Evolutionary conservation across 768 basidiomycete genomes (phyloP).

Genomic region (Suillus cothurnatus): DNA sequence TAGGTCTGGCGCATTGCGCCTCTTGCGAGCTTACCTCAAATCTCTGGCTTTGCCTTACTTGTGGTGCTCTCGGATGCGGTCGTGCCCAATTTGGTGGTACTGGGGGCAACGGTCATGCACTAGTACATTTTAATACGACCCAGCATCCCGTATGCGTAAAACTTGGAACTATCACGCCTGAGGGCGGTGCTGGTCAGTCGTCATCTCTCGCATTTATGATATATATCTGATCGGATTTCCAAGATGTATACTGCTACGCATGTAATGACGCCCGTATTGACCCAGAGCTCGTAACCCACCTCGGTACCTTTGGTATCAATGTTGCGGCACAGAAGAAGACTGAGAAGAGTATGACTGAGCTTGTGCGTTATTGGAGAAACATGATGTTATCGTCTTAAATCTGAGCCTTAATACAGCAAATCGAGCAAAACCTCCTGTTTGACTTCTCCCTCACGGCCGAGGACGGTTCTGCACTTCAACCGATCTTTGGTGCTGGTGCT

Average conservation of each 20-base stretch:
- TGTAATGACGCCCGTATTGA: slow-evolving; percentile 87
- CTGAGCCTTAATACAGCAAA: slow-evolving; percentile 57
- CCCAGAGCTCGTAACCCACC: slow-evolving; percentile 71
- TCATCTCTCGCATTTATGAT: not conserved
- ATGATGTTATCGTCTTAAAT: not conserved
- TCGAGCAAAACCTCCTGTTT: slow-evolving; percentile 93
- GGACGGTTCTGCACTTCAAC: slow-evolving; percentile 84
- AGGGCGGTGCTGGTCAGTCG: slow-evolving; percentile 80
- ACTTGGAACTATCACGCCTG: slow-evolving; percentile 94
- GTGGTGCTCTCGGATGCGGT: slow-evolving; percentile 90
- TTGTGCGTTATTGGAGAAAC: slow-evolving; percentile 50
- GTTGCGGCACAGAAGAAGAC: slow-evolving; percentile 83
- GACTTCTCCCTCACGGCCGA: slow-evolving; percentile 91
- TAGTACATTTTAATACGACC: slow-evolving; percentile 72
- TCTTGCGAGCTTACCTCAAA: slow-evolving; percentile 88
- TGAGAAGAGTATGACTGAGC: slow-evolving; percentile 95
- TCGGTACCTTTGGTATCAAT: slow-evolving; percentile 85
- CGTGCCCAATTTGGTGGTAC: slow-evolving; percentile 79
- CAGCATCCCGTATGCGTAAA: slow-evolving; percentile 87
- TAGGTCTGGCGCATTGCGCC: slow-evolving; percentile 80
- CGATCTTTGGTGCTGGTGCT: slow-evolving; percentile 84
- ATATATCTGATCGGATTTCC: not conserved
- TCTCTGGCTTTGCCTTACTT: slow-evolving; percentile 93
- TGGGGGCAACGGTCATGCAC: slow-evolving; percentile 88
- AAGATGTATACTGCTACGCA: slow-evolving; percentile 91